phyloP scores from a whole-genome alignment of 2,329 filamentous ascomycete genomes.

The Microdochium nivale region DNA sequence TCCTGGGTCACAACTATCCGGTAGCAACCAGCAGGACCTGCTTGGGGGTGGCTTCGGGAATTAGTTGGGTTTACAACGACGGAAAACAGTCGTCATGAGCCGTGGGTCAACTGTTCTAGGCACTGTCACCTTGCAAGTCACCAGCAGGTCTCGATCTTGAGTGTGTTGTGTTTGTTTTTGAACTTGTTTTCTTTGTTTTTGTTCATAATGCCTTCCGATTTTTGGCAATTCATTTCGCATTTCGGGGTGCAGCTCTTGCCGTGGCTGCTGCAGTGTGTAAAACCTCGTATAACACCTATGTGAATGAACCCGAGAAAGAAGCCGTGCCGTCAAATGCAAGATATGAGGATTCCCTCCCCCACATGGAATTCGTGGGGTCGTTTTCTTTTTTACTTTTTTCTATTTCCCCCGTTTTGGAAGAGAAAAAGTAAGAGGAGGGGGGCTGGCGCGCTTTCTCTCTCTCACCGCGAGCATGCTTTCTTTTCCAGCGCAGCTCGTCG shows the following conservation, averaged over 20 bases:
- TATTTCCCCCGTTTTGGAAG: background rate
- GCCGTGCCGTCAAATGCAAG: conserved; percentile 1
- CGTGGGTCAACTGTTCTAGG: too few relatives aligned
- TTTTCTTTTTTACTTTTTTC: background rate
- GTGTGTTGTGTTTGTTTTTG: background rate
- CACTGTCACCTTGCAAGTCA: background rate
- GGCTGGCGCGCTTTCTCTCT: background rate
- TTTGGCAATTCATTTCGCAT: background rate
- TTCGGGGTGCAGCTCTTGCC: background rate
- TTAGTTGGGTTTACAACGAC: too few relatives aligned
- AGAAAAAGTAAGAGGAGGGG: background rate
- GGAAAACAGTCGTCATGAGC: too few relatives aligned
- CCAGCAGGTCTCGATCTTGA: background rate
- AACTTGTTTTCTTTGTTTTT: conserved; percentile 1
- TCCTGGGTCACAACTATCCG: too few relatives aligned
- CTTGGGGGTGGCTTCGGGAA: too few relatives aligned
- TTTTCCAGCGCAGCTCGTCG: background rate
- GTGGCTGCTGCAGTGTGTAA: background rate
- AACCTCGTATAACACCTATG: background rate
- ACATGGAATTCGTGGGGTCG: background rate
- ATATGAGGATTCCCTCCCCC: background rate
- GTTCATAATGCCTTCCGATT: background rate
- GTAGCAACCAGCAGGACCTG: too few relatives aligned
- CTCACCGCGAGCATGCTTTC: background rate
- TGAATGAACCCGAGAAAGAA: conserved; percentile 1